Base-by-base conservation (phyloP, 345 rosid genomes). In the Rhizophora mangle region DNA sequence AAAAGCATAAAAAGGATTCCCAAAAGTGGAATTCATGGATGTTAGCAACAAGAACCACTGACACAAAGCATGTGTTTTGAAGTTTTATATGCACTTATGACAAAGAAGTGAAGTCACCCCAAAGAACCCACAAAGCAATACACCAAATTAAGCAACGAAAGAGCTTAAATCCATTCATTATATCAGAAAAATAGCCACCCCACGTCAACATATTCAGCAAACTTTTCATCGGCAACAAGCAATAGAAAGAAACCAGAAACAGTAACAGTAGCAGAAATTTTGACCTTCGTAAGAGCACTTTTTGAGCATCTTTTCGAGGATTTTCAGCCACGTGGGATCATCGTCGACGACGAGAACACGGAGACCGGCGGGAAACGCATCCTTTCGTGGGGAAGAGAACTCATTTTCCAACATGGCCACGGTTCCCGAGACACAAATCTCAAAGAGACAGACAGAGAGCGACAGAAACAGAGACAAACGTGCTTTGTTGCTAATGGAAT, bases 331-430 rank as follows among this genome's bases (percentile, higher is more conserved):
- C 1, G 97, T 89, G 2, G 92, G 93, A 60, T 95, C 99, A 32
- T 95, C 99, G 56, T 95, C 97, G 20, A 95, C 99, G 1, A 95
- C 97, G 21, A 95, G 99, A 73, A 95, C 99, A 19, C 99, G 87
- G 43, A 95, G 90, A 57, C 96, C 97, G 65, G 86, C 87, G 26
- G 99, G 96, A 53, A 89, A 89, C 9, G 80, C 72, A 36, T 85
- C 86, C 57, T 52, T 76, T 67, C 85, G 80, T 32, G 89, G 87
- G 37, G 91, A 86, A 68, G 89, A 82, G 86, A 88, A 89, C 68
- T 95, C 87, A 82, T 82, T 78, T 70, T 89, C 92, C 78, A 78
- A 79, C 89, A 80, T 75, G 62, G 29, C 22, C 27, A 7, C 27
- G n/a, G 64, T 16, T 37, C 37, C 9, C 8, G 43, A 26, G 59